Evolutionary conservation across 352 stramenopile species (phyloP), one percentile per base, ranked within the genome.

Genomic region (Halophytophthora polymorphica): DNA sequence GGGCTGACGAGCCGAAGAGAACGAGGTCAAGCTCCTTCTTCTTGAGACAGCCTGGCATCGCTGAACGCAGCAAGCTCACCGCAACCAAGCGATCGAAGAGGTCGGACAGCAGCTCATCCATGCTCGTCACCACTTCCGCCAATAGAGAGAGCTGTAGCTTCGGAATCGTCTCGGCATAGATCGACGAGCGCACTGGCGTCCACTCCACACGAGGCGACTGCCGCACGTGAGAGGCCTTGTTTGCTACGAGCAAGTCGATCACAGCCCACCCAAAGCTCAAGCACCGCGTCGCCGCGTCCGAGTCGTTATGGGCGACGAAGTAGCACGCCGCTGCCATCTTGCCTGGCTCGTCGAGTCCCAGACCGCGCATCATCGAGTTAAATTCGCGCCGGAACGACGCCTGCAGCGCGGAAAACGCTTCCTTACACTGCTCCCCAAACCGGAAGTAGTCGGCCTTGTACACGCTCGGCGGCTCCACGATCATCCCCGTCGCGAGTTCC

Each of bases 211-310:
- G 64, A 13, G 49, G 28, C 14, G 53, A 23, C 11, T 46, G 56
- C 3, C 40, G 21, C n/a, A 37, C 31, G 14, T 61, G 50, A 13
- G 36, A 59, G 0, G 35, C 44, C 59, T 78, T 83, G 44, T 84
- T 84, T 12, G 52, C 60, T 22, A 73, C 59, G 0, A 90, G 53
- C 10, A 73, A 56, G 45, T 84, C 66, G 17, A 84, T 75, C 22
- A 89, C 59, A 31, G 90, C 73, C 77, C 81, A 94, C 18, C 74
- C 63, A 42, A 94, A 94, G 22, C 82, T 90, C 25, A 93, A 46
- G 56, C 37, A 34, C n/a, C 56, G 64, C 12, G 39, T 66, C 31
- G 38, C 57, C 18, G 50, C 56, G 12, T 79, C 61, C 2, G 31
- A 51, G 35, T 90, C 80, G 10, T 53, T 64, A 51, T 90, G 77